Conservation (phyloP, 306 rosid species). For the Cucurbita moschata region DNA sequence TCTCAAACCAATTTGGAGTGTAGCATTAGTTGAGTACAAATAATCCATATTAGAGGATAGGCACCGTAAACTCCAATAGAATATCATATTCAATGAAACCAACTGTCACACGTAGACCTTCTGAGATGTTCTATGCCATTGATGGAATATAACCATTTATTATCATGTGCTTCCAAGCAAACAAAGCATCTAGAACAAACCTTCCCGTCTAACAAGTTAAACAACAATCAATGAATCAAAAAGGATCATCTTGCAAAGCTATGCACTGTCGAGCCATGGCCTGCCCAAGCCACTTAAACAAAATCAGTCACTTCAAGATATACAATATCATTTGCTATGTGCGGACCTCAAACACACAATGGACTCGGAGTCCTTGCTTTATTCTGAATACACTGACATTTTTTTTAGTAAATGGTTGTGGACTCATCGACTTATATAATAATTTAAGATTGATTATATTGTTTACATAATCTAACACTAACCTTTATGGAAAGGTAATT, state of each 20-base stretch:
- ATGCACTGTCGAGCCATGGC: not conserved
- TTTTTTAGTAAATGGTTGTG: not conserved
- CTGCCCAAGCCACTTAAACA: not conserved
- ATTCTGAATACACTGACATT: not conserved
- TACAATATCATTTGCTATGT: not conserved
- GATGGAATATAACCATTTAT: not conserved
- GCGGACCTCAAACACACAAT: not conserved
- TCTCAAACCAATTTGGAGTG: not conserved
- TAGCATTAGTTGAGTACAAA: not conserved
- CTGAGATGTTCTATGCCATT: not conserved
- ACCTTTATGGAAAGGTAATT: not conserved
- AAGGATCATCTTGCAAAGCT: not conserved
- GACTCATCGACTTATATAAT: not conserved
- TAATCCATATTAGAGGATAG: not conserved
- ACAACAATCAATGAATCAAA: not conserved
- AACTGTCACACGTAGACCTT: not conserved
- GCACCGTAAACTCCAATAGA: not conserved
- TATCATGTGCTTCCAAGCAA: not conserved
- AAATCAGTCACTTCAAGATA: not conserved
- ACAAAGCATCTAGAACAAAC: not conserved
- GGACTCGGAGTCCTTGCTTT: not conserved
- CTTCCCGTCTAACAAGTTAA: not conserved
- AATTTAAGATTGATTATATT: not conserved
- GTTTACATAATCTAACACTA: not conserved
- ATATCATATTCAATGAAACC: not conserved